A percentile compares a stretch with the other conserved stretches of the same genome.
Evolutionary conservation across 768 basidiomycete species (phyloP).

Genomic region (Tephrocybe sp.): DNA sequence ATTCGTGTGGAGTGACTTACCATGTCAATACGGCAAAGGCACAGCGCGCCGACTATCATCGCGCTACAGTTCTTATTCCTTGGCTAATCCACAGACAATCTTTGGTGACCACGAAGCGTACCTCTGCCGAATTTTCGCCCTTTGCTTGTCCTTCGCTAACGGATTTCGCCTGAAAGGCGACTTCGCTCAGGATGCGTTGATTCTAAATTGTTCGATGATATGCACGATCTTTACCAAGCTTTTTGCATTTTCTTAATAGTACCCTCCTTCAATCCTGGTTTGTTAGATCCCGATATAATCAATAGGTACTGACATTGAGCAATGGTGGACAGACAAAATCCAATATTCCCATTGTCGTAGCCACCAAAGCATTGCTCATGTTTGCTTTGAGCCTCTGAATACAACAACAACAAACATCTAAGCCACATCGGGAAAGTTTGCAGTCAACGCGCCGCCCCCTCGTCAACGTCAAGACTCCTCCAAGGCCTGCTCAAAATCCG

Average conservation of each 20-base stretch:
- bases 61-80: background rate
- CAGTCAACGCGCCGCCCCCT: conserved; percentile 14
- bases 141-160: too few relatives aligned
- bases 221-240: background rate
- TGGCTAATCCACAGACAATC: background rate
- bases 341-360: too few relatives aligned
- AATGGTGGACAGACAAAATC: too few relatives aligned
- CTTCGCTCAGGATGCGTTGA: too few relatives aligned
- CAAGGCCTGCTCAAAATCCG: conserved; percentile 36
- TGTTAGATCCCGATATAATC: too few relatives aligned
- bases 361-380: too few relatives aligned
- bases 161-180: too few relatives aligned
- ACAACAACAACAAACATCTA: conserved; percentile 14
- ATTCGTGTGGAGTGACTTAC: background rate
- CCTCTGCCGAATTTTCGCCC: too few relatives aligned
- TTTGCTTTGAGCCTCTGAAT: background rate
- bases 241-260: too few relatives aligned
- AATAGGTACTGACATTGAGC: too few relatives aligned
- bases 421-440: conserved; percentile 18
- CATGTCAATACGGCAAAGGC: background rate
- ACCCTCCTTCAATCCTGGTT: too few relatives aligned
- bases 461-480: conserved; percentile 39
- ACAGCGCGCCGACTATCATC: background rate
- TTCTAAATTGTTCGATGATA: background rate
- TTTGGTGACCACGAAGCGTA: too few relatives aligned